Evolutionary conservation across 352 stramenopile species (phyloP).

Genomic region (Peronospora tabacina): DNA sequence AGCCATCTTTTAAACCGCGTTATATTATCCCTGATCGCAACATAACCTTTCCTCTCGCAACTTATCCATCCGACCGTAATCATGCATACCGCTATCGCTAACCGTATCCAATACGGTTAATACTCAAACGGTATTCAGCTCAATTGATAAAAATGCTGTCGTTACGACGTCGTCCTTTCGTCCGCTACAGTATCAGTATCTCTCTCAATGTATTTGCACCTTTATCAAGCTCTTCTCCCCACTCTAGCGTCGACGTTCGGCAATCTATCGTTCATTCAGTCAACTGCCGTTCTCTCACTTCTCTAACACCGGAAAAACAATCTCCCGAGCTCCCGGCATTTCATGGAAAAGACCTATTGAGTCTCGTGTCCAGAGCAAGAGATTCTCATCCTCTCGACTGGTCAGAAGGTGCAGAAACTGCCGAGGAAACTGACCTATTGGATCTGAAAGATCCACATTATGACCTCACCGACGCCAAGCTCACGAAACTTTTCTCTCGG

Average conservation of each 20-base stretch:
- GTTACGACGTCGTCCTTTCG: background rate
- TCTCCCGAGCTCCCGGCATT: slow-evolving; percentile 27
- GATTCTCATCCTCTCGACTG: slow-evolving; percentile 55
- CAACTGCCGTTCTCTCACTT: slow-evolving; percentile 8
- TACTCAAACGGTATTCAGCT: background rate
- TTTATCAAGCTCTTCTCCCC: background rate
- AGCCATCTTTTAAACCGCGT: background rate
- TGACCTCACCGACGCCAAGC: slow-evolving; percentile 67
- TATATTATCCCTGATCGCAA: background rate
- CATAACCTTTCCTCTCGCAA: background rate
- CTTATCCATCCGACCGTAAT: background rate
- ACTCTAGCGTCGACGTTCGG: background rate
- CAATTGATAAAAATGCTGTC: background rate
- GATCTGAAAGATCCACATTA: slow-evolving; percentile 82
- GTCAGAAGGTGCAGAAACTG: slow-evolving; percentile 37
- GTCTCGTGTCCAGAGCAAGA: slow-evolving; percentile 48
- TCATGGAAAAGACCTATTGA: slow-evolving; percentile 56
- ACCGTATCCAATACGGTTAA: too few species aligned
- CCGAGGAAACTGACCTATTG: slow-evolving; percentile 36
- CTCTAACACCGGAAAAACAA: slow-evolving; percentile 10
- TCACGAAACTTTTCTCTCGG: slow-evolving; percentile 58
- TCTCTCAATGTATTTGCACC: background rate
- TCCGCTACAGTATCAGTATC: background rate
- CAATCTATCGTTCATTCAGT: background rate
- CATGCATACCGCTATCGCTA: background rate